Base-by-base conservation (phyloP, 208 protist genomes). In the Wallacemonas collosoma region DNA sequence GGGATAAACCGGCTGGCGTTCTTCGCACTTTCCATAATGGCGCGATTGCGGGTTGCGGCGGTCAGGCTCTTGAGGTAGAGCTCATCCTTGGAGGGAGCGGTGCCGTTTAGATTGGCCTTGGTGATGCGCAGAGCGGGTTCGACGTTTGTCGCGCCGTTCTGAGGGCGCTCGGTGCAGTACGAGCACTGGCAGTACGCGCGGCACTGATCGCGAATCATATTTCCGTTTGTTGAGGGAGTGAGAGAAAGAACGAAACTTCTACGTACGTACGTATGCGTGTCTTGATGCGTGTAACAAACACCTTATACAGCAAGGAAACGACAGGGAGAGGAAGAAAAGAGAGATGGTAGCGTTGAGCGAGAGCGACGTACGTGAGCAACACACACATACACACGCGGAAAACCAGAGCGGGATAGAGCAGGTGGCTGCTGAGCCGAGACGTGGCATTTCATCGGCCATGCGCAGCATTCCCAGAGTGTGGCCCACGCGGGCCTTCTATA, bases 131-230 rank as follows among this genome's bases (percentile, higher is more conserved):
- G 61, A 15, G 74, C 26, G 4, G 36, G 53, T 8, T 40, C 62
- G 8, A 0, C 15, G 43, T 73, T 75, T 36, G 57, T 64, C 5
- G 57, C 82, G 47, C 71, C 75, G 63, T 60, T 68, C 51, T 76
- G 66, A 5, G 71, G 58, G 68, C 82, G 40, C 64, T 86, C 66
- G 2, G 71, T 62, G 78, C 91, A 96, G 71, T 85, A 90, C n/a
- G 81, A 77, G 73, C 91, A 96, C 69, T 87, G 86, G 76, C 91
- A 96, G 75, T 85, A 93, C 2, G 86, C 81, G 51, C 85, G 79
- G 78, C 85, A 92, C 79, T 96, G 91, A 58, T 89, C 76, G 39
- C 79, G 87, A 66, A 96, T 86, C 91, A 96, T 26, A 26, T 26
- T 0, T 26, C 26, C 26, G 26, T 26, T 93, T 62, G 51, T 3